Percentiles rank a stretch among this genome's conserved stretches.
These are phyloP conservation scores for Xerophyta viscosa DNA, from an alignment of 106 monocot species.

Conservation along the genomic window DNA sequence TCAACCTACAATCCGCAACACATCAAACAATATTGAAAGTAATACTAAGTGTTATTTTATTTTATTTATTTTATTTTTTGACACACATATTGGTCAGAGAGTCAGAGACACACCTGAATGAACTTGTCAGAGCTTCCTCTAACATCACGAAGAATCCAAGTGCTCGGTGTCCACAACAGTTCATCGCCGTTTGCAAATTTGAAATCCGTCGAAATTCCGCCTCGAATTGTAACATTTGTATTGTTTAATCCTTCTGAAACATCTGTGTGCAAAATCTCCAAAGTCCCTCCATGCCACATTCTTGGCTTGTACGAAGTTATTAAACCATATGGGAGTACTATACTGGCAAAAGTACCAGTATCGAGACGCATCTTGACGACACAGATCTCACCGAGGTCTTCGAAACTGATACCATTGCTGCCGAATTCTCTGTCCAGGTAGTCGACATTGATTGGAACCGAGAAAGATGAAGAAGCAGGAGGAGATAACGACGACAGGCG, in stretches of 20 bases:
- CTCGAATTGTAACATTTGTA: conserved; percentile 28
- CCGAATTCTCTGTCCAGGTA: conserved; percentile 60
- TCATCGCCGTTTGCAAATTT: conserved; percentile 13
- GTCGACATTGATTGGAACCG: conserved; percentile 36
- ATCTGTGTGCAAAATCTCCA: conserved; percentile 54
- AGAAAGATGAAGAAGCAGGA: conserved; percentile 11
- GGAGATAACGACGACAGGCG: too few species aligned
- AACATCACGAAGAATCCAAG: conserved; percentile 56
- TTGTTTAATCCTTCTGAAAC: conserved; percentile 33
- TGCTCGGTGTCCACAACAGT: conserved; percentile 36
- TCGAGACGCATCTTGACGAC: conserved; percentile 49
- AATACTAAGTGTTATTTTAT: too few species aligned
- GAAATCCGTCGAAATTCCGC: conserved; percentile 48
- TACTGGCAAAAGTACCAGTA: conserved; percentile 38
- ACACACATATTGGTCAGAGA: background rate
- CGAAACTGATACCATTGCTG: conserved; percentile 57
- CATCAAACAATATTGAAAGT: background rate
- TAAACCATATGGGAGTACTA: conserved; percentile 62
- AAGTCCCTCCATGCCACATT: conserved; percentile 68
- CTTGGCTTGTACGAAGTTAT: conserved; percentile 72
- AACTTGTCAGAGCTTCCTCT: conserved; percentile 41
- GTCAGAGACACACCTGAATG: conserved; percentile 35
- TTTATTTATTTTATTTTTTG: background rate
- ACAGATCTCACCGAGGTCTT: conserved; percentile 48
- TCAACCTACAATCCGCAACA: conserved; percentile 52